Evolutionary conservation across 495 filamentous ascomycete genomes (phyloP).

Genomic region (Aspergillus carlsbadensis): DNA sequence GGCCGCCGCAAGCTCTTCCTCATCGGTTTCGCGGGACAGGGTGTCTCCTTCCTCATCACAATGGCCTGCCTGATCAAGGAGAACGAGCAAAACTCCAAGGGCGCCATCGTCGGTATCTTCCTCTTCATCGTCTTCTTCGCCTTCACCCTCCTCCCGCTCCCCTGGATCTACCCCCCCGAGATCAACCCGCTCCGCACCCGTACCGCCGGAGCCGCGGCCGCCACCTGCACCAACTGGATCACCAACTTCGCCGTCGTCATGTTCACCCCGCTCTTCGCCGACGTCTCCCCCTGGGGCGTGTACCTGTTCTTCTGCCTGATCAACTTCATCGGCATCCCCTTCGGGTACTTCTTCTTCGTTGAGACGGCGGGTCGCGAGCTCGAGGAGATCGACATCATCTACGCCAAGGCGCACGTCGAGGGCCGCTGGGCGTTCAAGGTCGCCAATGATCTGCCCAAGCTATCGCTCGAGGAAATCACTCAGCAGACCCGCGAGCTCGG

Average conservation of each 20-base stretch:
- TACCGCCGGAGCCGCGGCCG: slow-evolving; percentile 57
- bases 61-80: slow-evolving; percentile 31
- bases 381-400: slow-evolving; percentile 67
- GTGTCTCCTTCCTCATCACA: slow-evolving; percentile 39
- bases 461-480: slow-evolving; percentile 31
- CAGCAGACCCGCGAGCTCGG: slow-evolving; percentile 33
- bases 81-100: slow-evolving; percentile 27
- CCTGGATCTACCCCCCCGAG: slow-evolving; percentile 77
- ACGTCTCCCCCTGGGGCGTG: slow-evolving; percentile 29
- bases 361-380: slow-evolving; percentile 68
- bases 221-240: slow-evolving; percentile 48
- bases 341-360: slow-evolving; percentile 66
- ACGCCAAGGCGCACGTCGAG: slow-evolving; percentile 38
- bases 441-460: slow-evolving; percentile 38
- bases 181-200: slow-evolving; percentile 72
- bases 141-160: slow-evolving; percentile 42
- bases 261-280: slow-evolving; percentile 44
- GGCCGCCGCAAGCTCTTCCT: slow-evolving; percentile 73
- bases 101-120: slow-evolving; percentile 42
- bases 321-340: slow-evolving; percentile 66
- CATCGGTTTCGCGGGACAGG: slow-evolving; percentile 61
- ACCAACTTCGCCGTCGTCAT: slow-evolving; percentile 49
- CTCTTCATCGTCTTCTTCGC: slow-evolving; percentile 42
- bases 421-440: slow-evolving; percentile 27
- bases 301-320: slow-evolving; percentile 66